phyloP scores from a whole-genome alignment of 2,329 filamentous ascomycete genomes.

The Phaeosphaeria sp. region DNA sequence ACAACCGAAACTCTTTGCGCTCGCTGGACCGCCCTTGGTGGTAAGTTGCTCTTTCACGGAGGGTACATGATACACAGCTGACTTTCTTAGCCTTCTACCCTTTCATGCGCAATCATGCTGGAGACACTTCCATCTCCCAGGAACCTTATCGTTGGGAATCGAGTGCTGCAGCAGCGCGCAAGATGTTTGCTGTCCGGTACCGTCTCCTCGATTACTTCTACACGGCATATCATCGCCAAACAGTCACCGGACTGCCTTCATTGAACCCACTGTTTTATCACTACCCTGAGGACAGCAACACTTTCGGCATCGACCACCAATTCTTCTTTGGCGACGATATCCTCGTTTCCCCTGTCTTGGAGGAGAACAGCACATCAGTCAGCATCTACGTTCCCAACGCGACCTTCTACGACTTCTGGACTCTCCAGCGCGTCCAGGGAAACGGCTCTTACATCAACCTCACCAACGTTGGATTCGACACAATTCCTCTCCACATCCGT shows the following conservation, averaged over 20 bases:
- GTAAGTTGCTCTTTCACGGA: too few species aligned
- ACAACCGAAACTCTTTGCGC: slow-evolving; percentile 74
- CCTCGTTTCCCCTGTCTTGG: slow-evolving; percentile 63
- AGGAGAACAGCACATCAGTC: slow-evolving; percentile 60
- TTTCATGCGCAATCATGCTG: slow-evolving; percentile 77
- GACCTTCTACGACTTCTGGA: slow-evolving; percentile 67
- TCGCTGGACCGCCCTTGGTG: slow-evolving; percentile 74
- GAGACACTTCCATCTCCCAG: slow-evolving; percentile 60
- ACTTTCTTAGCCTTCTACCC: slow-evolving; percentile 76
- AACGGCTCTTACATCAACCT: slow-evolving; percentile 54
- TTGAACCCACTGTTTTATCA: slow-evolving; percentile 74
- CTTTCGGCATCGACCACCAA: slow-evolving; percentile 59
- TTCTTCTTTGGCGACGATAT: slow-evolving; percentile 66
- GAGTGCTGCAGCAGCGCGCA: slow-evolving; percentile 69
- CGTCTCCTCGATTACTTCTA: slow-evolving; percentile 78
- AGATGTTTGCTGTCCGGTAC: slow-evolving; percentile 74
- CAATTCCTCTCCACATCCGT: slow-evolving; percentile 70
- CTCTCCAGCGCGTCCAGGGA: slow-evolving; percentile 56
- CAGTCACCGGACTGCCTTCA: slow-evolving; percentile 66
- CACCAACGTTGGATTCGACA: slow-evolving; percentile 55
- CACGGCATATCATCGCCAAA: slow-evolving; percentile 69
- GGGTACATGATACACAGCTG: too few species aligned
- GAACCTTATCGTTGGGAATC: slow-evolving; percentile 60
- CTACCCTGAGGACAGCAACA: slow-evolving; percentile 65
- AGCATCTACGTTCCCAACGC: slow-evolving; percentile 64